Evolutionary conservation across 2,329 filamentous ascomycete species (phyloP).

Genomic region (Pezicula carpinea): DNA sequence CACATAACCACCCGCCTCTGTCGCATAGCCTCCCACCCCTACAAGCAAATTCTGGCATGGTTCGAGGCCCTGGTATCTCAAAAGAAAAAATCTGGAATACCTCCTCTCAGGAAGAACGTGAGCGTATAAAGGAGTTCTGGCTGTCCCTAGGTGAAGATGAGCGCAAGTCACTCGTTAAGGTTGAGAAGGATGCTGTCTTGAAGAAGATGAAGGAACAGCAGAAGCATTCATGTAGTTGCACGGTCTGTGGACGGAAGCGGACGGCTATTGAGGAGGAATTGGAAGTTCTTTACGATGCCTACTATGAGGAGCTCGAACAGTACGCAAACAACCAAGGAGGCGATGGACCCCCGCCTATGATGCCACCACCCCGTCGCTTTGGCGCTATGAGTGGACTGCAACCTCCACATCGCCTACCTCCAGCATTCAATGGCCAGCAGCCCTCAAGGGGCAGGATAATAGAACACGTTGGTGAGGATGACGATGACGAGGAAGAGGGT

Average conservation of each 20-base stretch:
- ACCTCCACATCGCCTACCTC: constrained; percentile 52
- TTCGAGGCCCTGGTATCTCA: constrained; percentile 31
- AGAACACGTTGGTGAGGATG: constrained; percentile 50
- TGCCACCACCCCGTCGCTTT: constrained; percentile 62
- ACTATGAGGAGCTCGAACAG: constrained; percentile 96
- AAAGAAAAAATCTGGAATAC: constrained; percentile 96
- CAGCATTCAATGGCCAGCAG: constrained; percentile 59
- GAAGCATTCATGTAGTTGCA: constrained; percentile 97
- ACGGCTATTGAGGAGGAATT: constrained; percentile 97
- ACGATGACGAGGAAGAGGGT: constrained; percentile 45
- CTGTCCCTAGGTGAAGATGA: constrained; percentile 90
- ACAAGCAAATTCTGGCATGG: constrained; percentile 36
- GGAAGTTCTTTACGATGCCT: constrained; percentile 95
- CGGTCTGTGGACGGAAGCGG: constrained; percentile 91
- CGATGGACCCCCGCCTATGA: constrained; percentile 63
- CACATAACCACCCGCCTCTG: constrained; percentile 21
- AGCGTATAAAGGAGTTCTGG: constrained; percentile 98
- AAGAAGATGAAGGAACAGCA: constrained; percentile 99
- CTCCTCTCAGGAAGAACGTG: constrained; percentile 86
- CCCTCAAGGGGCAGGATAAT: constrained; percentile 73
- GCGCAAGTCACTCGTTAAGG: constrained; percentile 90
- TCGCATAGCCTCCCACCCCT: constrained; percentile 26
- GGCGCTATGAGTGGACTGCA: constrained; percentile 48
- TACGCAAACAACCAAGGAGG: constrained; percentile 85
- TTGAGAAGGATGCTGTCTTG: constrained; percentile 96